These are phyloP conservation scores for Collybia sp. DNA, from an alignment of 768 basidiomycete genomes.

Conservation along the genomic window DNA sequence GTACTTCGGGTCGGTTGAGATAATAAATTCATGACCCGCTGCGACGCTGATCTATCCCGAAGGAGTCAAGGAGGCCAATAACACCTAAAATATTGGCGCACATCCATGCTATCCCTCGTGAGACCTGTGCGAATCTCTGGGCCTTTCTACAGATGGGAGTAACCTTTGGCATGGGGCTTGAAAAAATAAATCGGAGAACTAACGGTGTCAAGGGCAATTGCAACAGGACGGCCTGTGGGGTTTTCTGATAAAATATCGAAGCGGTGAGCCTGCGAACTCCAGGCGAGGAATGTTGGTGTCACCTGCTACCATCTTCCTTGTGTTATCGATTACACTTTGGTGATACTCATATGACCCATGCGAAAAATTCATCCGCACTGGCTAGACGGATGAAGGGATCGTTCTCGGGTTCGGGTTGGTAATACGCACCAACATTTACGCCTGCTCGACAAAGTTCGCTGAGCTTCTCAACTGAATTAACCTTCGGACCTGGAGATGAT, in stretches of 20 bases:
- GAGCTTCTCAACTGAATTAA: constrained; percentile 88
- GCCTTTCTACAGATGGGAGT: constrained; percentile 89
- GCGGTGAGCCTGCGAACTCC: constrained; percentile 6
- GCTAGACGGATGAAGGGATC: background rate
- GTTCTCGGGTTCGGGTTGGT: background rate
- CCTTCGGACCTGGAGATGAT: constrained; percentile 73
- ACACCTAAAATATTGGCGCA: constrained; percentile 34
- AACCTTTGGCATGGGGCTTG: constrained; percentile 5
- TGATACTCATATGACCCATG: constrained; percentile 99
- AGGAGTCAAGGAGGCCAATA: background rate
- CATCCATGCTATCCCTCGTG: constrained; percentile 84
- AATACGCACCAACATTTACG: constrained; percentile 88
- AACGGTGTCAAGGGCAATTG: constrained; percentile 96
- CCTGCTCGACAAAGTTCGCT: constrained; percentile 82
- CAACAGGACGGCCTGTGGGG: constrained; percentile 82
- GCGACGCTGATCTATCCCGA: constrained; percentile 63
- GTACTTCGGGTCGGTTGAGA: constrained; percentile 83
- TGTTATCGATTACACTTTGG: constrained; percentile 98
- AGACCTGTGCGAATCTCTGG: constrained; percentile 98
- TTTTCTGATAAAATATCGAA: constrained; percentile 38
- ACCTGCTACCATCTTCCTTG: constrained; percentile 81
- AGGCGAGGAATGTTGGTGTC: constrained; percentile 17
- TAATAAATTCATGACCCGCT: constrained; percentile 91
- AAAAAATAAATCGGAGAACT: constrained; percentile 25
- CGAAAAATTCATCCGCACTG: constrained; percentile 99